phyloP scores from a whole-genome alignment of 805 yeast genomes.

The Clavispora vitiphila region DNA sequence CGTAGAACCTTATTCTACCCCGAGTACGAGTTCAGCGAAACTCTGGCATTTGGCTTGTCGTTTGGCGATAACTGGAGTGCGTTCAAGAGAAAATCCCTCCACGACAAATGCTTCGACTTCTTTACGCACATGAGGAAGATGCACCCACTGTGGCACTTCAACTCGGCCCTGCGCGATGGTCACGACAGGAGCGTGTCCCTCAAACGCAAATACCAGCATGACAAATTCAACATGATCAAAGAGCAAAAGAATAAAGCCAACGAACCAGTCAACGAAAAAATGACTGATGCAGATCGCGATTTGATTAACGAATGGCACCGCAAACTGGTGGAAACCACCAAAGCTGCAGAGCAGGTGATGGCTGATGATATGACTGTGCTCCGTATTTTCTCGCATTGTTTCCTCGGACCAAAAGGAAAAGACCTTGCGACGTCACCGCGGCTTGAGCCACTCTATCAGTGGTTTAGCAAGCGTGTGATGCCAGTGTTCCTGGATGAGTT shows the following conservation, averaged over 20 bases:
- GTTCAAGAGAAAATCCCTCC: too few relatives aligned
- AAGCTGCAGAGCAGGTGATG: slow-evolving; percentile 10
- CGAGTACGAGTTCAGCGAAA: too few relatives aligned
- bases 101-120: too few relatives aligned
- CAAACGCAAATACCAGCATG: slow-evolving; percentile 5
- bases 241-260: not conserved
- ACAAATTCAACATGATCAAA: slow-evolving; percentile 1
- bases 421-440: not conserved
- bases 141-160: slow-evolving; percentile 11
- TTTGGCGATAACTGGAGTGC: too few relatives aligned
- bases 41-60: too few relatives aligned
- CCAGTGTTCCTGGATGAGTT: slow-evolving; percentile 8
- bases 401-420: slow-evolving; percentile 2
- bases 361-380: slow-evolving; percentile 14
- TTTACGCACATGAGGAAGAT: too few relatives aligned
- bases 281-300: slow-evolving; percentile 4
- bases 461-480: slow-evolving; percentile 5
- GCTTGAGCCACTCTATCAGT: slow-evolving; percentile 1
- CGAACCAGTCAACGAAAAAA: slow-evolving; percentile 1
- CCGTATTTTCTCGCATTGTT: slow-evolving; percentile 15
- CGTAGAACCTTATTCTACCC: too few relatives aligned
- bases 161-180: slow-evolving; percentile 1
- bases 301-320: slow-evolving; percentile 1
- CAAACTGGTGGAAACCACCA: slow-evolving; percentile 1
- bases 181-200: slow-evolving; percentile 10